These are phyloP conservation scores for Xylariaceae sp. DNA, from an alignment of 2,329 filamentous ascomycete species.

Conservation along the genomic window DNA sequence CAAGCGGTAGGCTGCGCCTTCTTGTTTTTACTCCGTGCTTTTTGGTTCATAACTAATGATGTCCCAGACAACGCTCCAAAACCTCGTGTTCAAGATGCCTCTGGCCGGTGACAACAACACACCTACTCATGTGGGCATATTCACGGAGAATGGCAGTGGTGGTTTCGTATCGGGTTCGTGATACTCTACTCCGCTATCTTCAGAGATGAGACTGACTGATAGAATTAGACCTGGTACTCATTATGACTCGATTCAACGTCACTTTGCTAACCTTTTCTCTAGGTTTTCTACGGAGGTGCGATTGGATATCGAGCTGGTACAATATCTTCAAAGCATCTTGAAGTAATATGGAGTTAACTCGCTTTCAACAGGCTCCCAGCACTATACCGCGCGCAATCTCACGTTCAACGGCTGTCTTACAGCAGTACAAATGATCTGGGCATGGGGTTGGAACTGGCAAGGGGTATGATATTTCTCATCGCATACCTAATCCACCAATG, in stretches of 20 bases:
- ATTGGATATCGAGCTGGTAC: slow-evolving; percentile 40
- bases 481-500: background rate
- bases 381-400: slow-evolving; percentile 57
- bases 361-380: slow-evolving; percentile 54
- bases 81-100: slow-evolving; percentile 54
- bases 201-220: background rate
- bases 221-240: background rate
- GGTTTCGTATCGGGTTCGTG: slow-evolving; percentile 53
- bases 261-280: background rate
- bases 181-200: background rate
- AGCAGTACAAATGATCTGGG: slow-evolving; percentile 54
- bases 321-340: slow-evolving; percentile 13
- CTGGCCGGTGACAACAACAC: slow-evolving; percentile 42
- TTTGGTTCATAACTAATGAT: background rate
- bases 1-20: slow-evolving; percentile 37
- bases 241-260: background rate
- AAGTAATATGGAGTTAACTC: slow-evolving; percentile 27
- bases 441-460: slow-evolving; percentile 50
- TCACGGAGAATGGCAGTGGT: slow-evolving; percentile 57
- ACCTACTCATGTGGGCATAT: slow-evolving; percentile 50
- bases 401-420: slow-evolving; percentile 48
- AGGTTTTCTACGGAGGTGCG: slow-evolving; percentile 56
- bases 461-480: background rate
- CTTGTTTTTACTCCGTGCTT: background rate
- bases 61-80: slow-evolving; percentile 46